These are phyloP conservation scores for Starmera dryadoides DNA, from an alignment of 805 yeast species.

Conservation along the genomic window DNA sequence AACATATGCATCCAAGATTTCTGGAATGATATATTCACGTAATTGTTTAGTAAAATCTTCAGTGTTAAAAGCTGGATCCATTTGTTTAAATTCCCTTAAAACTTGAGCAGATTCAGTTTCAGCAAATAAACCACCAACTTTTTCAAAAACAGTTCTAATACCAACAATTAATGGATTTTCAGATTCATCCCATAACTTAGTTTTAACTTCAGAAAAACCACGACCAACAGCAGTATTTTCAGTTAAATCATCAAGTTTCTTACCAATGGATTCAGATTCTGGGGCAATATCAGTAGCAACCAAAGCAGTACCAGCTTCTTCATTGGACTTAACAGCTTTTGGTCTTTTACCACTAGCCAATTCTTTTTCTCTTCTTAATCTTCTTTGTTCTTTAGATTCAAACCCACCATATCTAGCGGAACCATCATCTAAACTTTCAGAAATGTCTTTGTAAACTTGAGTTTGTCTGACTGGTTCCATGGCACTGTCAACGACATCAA, in stretches of 20 bases:
- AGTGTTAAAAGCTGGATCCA: constrained; percentile 83
- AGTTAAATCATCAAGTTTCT: constrained; percentile 59
- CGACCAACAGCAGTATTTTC: constrained; percentile 67
- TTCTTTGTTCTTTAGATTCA: constrained; percentile 77
- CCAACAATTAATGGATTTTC: constrained; percentile 85
- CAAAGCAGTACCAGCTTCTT: constrained; percentile 74
- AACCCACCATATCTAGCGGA: constrained; percentile 89
- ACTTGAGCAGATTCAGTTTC: constrained; percentile 97
- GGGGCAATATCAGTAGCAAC: constrained; percentile 78
- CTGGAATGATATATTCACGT: constrained; percentile 91
- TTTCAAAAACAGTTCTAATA: constrained; percentile 72
- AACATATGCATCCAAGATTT: constrained; percentile 89
- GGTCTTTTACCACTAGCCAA: constrained; percentile 51
- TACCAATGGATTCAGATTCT: constrained; percentile 58
- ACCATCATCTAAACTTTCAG: constrained; percentile 90
- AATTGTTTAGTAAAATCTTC: constrained; percentile 75
- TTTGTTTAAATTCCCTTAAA: constrained; percentile 71
- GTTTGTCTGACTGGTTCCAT: constrained; percentile 94
- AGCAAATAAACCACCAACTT: constrained; percentile 72
- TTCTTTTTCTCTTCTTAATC: constrained; percentile 58
- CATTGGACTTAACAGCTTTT: constrained; percentile 67
- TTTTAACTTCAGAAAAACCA: constrained; percentile 49
- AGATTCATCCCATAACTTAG: constrained; percentile 78
- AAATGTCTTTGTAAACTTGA: constrained; percentile 79
- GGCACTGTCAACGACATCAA: constrained; percentile 75